A percentile compares a stretch with the other conserved stretches of the same genome.
Conservation (phyloP, 179 eudicot genomes). For the Heliamphora pulchella region DNA sequence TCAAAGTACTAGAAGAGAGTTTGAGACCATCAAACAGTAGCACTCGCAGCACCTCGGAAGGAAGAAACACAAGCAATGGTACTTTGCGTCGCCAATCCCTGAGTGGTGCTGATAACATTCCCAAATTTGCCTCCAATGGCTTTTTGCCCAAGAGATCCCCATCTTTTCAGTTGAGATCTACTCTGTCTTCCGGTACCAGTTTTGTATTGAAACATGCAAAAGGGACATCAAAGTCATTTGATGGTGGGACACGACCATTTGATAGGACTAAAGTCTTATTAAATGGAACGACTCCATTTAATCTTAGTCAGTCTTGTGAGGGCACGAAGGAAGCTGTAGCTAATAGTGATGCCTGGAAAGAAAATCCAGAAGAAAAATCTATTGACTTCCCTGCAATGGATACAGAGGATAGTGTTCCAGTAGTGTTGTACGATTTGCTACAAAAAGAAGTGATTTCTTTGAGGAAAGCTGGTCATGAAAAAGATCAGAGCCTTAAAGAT, state of each 20-base stretch:
- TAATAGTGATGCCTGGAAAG: slow-evolving; percentile 44
- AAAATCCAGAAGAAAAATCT: slow-evolving; percentile 55
- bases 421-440: slow-evolving; percentile 67
- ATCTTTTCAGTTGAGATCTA: slow-evolving; percentile 64
- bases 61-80: slow-evolving; percentile 66
- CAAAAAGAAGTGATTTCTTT: slow-evolving; percentile 84
- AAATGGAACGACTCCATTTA: slow-evolving; percentile 53
- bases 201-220: slow-evolving; percentile 79
- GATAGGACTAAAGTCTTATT: slow-evolving; percentile 64
- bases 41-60: slow-evolving; percentile 52
- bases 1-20: slow-evolving; percentile 81
- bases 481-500: slow-evolving; percentile 95
- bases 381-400: slow-evolving; percentile 42
- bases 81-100: slow-evolving; percentile 80
- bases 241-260: slow-evolving; percentile 80
- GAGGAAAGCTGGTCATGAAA: slow-evolving; percentile 85
- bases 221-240: slow-evolving; percentile 91
- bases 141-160: slow-evolving; percentile 85
- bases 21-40: slow-evolving; percentile 51
- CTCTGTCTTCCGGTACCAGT: slow-evolving; percentile 57
- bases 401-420: slow-evolving; percentile 75
- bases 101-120: slow-evolving; percentile 79
- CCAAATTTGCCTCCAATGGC: slow-evolving; percentile 70
- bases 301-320: slow-evolving; percentile 44
- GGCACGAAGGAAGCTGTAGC: slow-evolving; percentile 47